Base-by-base conservation (phyloP, 345 rosid genomes). In the Gossypium bickii region DNA sequence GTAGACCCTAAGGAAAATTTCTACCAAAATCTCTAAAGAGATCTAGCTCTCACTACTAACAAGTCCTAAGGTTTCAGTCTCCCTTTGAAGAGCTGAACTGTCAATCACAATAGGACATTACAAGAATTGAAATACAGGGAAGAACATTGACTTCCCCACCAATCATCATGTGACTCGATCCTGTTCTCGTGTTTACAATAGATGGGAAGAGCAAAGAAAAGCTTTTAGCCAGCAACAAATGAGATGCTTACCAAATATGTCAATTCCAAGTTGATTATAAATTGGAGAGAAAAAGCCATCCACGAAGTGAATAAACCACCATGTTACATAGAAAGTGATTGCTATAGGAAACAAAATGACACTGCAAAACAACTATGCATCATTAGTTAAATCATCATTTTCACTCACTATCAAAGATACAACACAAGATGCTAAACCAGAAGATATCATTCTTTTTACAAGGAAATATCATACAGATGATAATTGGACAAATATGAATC, bases 281-380 rank as follows among this genome's bases (percentile, higher is more conserved):
- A 95, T 95, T 4, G 98, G 99, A 60, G 98, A 95, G 90, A 95
- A 95, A 78, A 95, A 95, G 16, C 99, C 87, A 85, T 95, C 98
- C 34, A 95, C 98, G 71, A 95, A 93, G 87, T 90, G 98, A 87
- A 95, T 90, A 80, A 95, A 95, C 99, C 99, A 95, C 99, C 99
- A 95, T 2, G 99, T 95, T 60, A 90, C 78, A 69, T 93, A 95
- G 88, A 95, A 93, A 58, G 98, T 95, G 80, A 93, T 84, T 0
- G 97, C 96, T 77, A 95, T 91, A 25, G 98, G 99, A 77, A 93
- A 88, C 71, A 95, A 81, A 84, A 95, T 95, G 74, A 95, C 99
- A 78, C 99, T 93, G 92, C 89, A 87, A 72, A 81, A 81, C 53
- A 58, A 43, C 25, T 16, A 68, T 52, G 80, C 77, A 63, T 72